Base-by-base conservation (phyloP, 345 rosid species). In the Abelmoschus esculentus region DNA sequence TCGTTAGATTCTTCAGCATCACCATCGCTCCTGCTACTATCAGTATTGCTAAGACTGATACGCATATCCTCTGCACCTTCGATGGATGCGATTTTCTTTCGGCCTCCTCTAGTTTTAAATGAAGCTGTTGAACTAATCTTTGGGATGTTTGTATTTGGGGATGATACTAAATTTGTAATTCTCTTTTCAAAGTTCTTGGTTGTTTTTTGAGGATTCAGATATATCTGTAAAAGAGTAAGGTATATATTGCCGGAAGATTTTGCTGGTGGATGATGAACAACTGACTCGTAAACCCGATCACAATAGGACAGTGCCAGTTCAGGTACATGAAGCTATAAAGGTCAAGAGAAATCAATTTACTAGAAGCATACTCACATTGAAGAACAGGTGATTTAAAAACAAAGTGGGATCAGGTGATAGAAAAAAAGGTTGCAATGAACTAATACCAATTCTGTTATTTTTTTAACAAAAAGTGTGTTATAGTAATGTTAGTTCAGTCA, bases 271-370 rank as follows among this genome's bases (percentile, higher is more conserved):
- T 85, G 87, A 62, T 76, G 80, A 77, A 83, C 75, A 10, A 72
- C 56, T n/a, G 87, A 77, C 75, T 87, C 96, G 0, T 87, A 91
- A 22, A 91, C 83, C 40, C 96, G 97, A 80, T 95, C 98, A 72
- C 99, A 91, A 72, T 91, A 90, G 70, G 92, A 87, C 64, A 90
- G 80, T 15, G 99, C 98, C 75, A 87, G 90, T 77, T 91, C 97
- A 75, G 97, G 96, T 72, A 86, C 85, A 80, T 78, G 81, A 83
- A 95, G 99, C 99, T 91, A 79, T 8, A 70, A 83, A 63, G 74
- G 18, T 70, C 22, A 61, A 72, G 61, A 60, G 50, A 50, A 60
- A 19, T 50, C 63, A 28, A 71, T 70, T 74, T 53, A 69, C 34
- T 34, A 57, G 66, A 65, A n/a, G n/a, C n/a, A n/a, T n/a, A n/a